Evolutionary conservation across 2,329 filamentous ascomycete species (phyloP).

Genomic region (Sclerotinia minor): DNA sequence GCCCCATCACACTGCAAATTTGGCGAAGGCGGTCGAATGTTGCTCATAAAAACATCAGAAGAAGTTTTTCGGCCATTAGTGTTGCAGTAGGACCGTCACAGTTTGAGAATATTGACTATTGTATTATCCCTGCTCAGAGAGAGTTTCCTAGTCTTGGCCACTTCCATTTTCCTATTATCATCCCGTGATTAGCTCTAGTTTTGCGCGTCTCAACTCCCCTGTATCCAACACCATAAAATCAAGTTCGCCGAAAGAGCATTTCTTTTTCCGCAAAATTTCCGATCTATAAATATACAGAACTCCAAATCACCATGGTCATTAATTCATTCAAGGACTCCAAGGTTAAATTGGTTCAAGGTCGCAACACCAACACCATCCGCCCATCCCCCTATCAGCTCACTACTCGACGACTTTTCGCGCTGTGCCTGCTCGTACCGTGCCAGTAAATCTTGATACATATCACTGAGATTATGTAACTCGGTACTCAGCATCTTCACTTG

Average conservation of each 20-base stretch:
- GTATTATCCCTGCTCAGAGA: constrained; percentile 3
- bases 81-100: background rate
- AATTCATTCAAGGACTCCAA: constrained; percentile 13
- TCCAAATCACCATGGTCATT: background rate
- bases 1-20: constrained; percentile 3
- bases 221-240: constrained; percentile 8
- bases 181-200: constrained; percentile 22
- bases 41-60: background rate
- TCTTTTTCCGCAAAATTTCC: background rate
- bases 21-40: background rate
- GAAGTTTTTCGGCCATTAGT: constrained; percentile 2
- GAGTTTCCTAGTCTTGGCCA: background rate
- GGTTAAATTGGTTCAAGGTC: constrained; percentile 5
- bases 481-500: constrained; percentile 24
- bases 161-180: constrained; percentile 1
- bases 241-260: constrained; percentile 5
- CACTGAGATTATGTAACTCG: constrained; percentile 20
- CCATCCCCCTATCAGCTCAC: constrained; percentile 20
- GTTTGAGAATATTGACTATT: background rate
- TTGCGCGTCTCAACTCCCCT: constrained; percentile 6
- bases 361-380: background rate
- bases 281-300: background rate
- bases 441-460: constrained; percentile 22
- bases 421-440: constrained; percentile 21
- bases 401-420: constrained; percentile 18